phyloP scores from a whole-genome alignment of 2,329 filamentous ascomycete genomes.

The Phyllosticta citriasiana region DNA sequence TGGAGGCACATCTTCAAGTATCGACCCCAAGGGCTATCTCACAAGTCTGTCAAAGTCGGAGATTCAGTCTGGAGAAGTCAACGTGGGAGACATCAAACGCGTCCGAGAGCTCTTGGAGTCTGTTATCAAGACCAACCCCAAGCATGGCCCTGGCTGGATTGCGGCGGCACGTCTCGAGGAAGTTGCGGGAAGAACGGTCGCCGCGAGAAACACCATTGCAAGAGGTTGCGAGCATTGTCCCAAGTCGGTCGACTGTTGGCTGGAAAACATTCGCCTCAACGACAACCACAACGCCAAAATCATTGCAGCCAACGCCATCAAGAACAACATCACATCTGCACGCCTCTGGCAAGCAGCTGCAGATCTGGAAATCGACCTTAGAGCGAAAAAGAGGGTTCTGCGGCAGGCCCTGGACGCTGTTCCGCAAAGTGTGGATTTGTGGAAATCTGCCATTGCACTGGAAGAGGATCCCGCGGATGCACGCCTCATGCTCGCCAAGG shows the following conservation, averaged over 20 bases:
- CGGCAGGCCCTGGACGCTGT: slow-evolving; percentile 86
- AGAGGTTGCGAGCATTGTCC: slow-evolving; percentile 85
- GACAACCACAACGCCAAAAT: slow-evolving; percentile 90
- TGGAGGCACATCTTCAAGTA: slow-evolving; percentile 70
- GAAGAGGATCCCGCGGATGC: slow-evolving; percentile 88
- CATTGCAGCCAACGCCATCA: slow-evolving; percentile 86
- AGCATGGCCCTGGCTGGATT: slow-evolving; percentile 91
- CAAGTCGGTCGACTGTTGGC: slow-evolving; percentile 89
- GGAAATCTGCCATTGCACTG: slow-evolving; percentile 94
- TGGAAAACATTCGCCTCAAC: slow-evolving; percentile 90
- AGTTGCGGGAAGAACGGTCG: slow-evolving; percentile 80
- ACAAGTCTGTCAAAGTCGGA: slow-evolving; percentile 81
- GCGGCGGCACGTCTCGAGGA: slow-evolving; percentile 89
- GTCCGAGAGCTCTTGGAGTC: slow-evolving; percentile 89
- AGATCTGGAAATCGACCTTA: slow-evolving; percentile 72
- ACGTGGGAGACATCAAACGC: slow-evolving; percentile 90
- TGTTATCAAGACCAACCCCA: slow-evolving; percentile 93
- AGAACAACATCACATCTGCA: slow-evolving; percentile 80
- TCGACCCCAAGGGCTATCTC: slow-evolving; percentile 92
- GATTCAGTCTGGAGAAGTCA: slow-evolving; percentile 66
- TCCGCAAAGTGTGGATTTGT: slow-evolving; percentile 89
- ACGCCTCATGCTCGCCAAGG: slow-evolving; percentile 79
- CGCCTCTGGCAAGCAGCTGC: slow-evolving; percentile 92
- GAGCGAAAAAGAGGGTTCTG: slow-evolving; percentile 86
- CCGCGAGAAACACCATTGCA: slow-evolving; percentile 78